A percentile compares a stretch with the other conserved stretches of the same genome.
These are phyloP conservation scores for Dipteronia dyeriana DNA, from an alignment of 345 rosid genomes.

Conservation along the genomic window DNA sequence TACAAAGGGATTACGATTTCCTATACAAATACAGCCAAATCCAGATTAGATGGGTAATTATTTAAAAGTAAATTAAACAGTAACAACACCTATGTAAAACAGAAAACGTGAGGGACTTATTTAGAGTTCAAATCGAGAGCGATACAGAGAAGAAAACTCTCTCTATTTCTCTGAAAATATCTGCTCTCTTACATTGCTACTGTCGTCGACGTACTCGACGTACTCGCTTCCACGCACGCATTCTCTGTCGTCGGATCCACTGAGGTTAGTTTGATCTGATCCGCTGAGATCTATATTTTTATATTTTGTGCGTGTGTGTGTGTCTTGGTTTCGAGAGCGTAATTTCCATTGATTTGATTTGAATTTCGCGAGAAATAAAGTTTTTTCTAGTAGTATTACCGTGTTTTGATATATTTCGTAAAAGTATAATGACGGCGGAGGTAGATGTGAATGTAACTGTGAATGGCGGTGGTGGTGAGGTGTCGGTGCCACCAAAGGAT, in stretches of 20 bases:
- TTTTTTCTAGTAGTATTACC: not conserved
- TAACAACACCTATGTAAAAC: not conserved
- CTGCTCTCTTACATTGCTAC: not conserved
- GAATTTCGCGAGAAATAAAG: not conserved
- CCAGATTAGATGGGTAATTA: not conserved
- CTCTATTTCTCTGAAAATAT: not conserved
- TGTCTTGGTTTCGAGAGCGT: not conserved
- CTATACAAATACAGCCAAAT: too few species aligned
- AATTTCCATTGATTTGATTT: not conserved
- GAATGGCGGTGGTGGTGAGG: slow-evolving; percentile 36
- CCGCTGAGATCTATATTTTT: slow-evolving; percentile 8
- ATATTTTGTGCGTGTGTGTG: not conserved
- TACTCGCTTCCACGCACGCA: not conserved
- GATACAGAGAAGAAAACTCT: not conserved
- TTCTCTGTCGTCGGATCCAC: slow-evolving; percentile 6
- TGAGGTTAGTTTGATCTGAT: slow-evolving; percentile 21
- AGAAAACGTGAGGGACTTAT: slow-evolving; percentile 1
- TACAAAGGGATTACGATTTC: too few species aligned
- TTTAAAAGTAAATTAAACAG: not conserved
- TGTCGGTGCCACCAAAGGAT: slow-evolving; percentile 31
- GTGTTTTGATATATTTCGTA: not conserved
- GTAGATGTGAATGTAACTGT: slow-evolving; percentile 43
- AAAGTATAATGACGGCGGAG: slow-evolving; percentile 55
- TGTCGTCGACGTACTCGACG: slow-evolving; percentile 2
- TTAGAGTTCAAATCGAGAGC: not conserved